Percentiles rank a stretch among this genome's conserved stretches.
These are phyloP conservation scores for Wallacemonas collosoma DNA, from an alignment of 208 protist genomes.

Conservation along the genomic window DNA sequence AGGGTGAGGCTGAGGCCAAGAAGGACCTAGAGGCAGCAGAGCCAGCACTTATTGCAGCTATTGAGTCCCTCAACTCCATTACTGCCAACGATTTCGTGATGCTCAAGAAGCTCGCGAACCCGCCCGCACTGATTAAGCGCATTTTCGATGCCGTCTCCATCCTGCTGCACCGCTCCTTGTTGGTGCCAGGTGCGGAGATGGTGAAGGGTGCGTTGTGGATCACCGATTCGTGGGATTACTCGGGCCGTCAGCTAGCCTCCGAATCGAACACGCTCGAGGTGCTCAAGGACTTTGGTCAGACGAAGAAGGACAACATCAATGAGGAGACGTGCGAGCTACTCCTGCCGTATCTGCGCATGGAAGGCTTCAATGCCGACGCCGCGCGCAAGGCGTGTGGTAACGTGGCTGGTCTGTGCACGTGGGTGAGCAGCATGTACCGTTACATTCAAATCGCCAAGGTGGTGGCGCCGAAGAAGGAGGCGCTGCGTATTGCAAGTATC, in stretches of 20 bases:
- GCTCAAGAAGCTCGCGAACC: slow-evolving; percentile 95
- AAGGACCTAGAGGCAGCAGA: slow-evolving; percentile 93
- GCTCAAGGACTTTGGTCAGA: slow-evolving; percentile 82
- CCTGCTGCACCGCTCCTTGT: slow-evolving; percentile 80
- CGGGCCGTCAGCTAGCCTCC: slow-evolving; percentile 79
- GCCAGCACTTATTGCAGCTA: slow-evolving; percentile 93
- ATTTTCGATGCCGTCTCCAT: slow-evolving; percentile 98
- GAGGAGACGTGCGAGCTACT: slow-evolving; percentile 98
- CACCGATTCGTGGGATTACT: slow-evolving; percentile 91
- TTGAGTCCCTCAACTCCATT: slow-evolving; percentile 95
- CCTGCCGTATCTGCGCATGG: slow-evolving; percentile 96
- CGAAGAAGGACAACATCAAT: slow-evolving; percentile 97
- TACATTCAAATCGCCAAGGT: slow-evolving; percentile 98
- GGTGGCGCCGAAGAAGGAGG: slow-evolving; percentile 96
- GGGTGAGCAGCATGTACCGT: slow-evolving; percentile 96
- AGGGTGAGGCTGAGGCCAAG: slow-evolving; percentile 95
- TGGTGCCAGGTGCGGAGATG: slow-evolving; percentile 72
- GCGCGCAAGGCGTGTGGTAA: slow-evolving; percentile 93
- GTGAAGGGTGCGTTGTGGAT: slow-evolving; percentile 90
- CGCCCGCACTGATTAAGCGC: slow-evolving; percentile 96
- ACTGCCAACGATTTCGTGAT: slow-evolving; percentile 93
- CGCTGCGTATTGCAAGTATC: slow-evolving; percentile 87
- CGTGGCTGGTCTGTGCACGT: slow-evolving; percentile 95
- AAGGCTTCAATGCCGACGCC: slow-evolving; percentile 94
- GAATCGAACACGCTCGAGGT: slow-evolving; percentile 76